phyloP scores from a whole-genome alignment of 179 eudicot species.

The Drosera spatulata region DNA sequence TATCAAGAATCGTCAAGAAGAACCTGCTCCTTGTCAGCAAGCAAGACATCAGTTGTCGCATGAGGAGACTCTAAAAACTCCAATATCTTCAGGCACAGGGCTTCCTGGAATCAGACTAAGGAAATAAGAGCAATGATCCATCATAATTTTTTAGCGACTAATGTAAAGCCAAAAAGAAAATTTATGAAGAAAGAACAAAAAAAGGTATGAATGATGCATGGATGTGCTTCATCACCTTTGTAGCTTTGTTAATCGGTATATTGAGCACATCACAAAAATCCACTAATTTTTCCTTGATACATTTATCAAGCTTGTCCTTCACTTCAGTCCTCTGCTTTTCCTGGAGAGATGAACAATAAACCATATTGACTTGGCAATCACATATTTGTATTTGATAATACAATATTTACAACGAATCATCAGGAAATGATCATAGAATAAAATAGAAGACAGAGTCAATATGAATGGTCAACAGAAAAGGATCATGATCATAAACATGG shows the following conservation, averaged over 20 bases:
- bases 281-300: conserved; percentile 70
- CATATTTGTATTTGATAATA: too few relatives aligned
- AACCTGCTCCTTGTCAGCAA: conserved; percentile 76
- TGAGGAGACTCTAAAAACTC: conserved; percentile 92
- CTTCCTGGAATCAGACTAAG: conserved; percentile 47
- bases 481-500: too few relatives aligned
- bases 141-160: neutral
- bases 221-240: conserved; percentile 36
- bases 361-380: too few relatives aligned
- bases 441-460: too few relatives aligned
- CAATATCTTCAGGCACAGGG: conserved; percentile 55
- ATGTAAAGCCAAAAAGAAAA: neutral
- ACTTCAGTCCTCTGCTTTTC: conserved; percentile 66
- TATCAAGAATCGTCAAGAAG: neutral
- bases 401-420: too few relatives aligned
- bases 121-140: conserved; percentile 1
- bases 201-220: too few relatives aligned
- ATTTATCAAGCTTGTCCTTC: conserved; percentile 82
- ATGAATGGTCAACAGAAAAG: too few relatives aligned
- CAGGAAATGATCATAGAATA: too few relatives aligned
- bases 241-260: conserved; percentile 44
- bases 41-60: conserved; percentile 70
- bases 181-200: neutral
- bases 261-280: conserved; percentile 84
- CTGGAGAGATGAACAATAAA: conserved; percentile 16